A percentile compares a stretch with the other conserved stretches of the same genome.
Evolutionary conservation across 1,139 yeast species (phyloP).

Genomic region (Meyerozyma carpophila): DNA sequence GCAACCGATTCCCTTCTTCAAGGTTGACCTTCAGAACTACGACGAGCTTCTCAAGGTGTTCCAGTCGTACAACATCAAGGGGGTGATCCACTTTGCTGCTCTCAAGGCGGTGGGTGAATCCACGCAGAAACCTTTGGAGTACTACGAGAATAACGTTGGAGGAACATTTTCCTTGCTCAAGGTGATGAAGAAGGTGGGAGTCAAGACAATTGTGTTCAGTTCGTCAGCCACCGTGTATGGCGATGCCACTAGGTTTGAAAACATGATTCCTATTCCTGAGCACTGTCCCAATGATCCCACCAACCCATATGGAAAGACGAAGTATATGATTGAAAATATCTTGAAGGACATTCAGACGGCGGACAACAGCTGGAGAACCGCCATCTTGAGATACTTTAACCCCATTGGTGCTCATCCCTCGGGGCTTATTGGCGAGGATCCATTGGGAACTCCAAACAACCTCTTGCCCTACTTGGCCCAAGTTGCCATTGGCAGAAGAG

Average conservation of each 20-base stretch:
- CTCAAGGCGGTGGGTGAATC: conserved; percentile 83
- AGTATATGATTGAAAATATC: conserved; percentile 59
- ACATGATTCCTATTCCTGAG: conserved; percentile 79
- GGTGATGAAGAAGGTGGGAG: conserved; percentile 43
- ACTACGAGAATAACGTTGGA: conserved; percentile 63
- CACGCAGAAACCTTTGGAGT: conserved; percentile 62
- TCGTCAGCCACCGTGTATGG: conserved; percentile 86
- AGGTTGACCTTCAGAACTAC: conserved; percentile 54
- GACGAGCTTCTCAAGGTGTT: conserved; percentile 47
- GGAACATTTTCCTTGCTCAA: conserved; percentile 61
- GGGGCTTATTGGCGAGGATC: conserved; percentile 77
- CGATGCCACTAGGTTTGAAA: conserved; percentile 67
- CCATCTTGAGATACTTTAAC: conserved; percentile 70
- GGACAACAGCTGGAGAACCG: conserved; percentile 50
- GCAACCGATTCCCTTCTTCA: conserved; percentile 48
- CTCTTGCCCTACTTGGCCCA: conserved; percentile 72
- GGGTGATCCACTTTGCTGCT: conserved; percentile 83
- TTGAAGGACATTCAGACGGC: conserved; percentile 52
- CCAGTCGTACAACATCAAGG: conserved; percentile 42
- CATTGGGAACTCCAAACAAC: conserved; percentile 73
- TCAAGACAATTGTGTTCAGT: conserved; percentile 63
- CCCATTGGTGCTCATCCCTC: conserved; percentile 87
- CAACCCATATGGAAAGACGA: conserved; percentile 75
- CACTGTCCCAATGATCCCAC: conserved; percentile 73
- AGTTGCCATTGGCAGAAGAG: conserved; percentile 71